Conservation (phyloP, 768 basidiomycete genomes). For the Podaxis rugospora region DNA sequence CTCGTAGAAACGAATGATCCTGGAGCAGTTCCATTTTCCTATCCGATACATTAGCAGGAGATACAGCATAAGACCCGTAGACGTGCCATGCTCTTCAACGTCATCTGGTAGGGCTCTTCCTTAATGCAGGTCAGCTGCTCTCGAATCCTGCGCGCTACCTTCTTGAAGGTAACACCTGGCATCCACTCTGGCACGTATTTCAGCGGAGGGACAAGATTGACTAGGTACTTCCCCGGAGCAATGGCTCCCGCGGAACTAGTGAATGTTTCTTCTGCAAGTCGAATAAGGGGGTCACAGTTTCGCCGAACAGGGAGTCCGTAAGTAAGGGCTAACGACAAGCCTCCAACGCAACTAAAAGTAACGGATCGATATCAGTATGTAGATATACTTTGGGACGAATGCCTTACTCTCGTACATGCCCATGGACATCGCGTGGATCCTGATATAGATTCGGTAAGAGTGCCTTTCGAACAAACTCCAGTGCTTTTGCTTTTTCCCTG, state of each 20-base stretch:
- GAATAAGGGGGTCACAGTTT: background rate
- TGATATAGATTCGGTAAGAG: slow-evolving; percentile 6
- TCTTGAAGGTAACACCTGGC: slow-evolving; percentile 3
- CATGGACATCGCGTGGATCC: slow-evolving; percentile 4
- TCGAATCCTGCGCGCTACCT: background rate
- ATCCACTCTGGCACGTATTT: slow-evolving; percentile 4
- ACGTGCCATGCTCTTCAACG: background rate
- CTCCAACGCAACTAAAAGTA: background rate
- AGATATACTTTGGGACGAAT: background rate
- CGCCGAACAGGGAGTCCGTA: slow-evolving; percentile 1
- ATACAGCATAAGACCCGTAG: background rate
- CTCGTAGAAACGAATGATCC: background rate
- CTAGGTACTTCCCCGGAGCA: background rate
- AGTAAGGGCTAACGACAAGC: background rate
- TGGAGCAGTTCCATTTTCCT: background rate
- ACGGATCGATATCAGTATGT: background rate
- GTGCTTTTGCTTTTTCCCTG: slow-evolving; percentile 3
- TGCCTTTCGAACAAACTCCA: slow-evolving; percentile 8
- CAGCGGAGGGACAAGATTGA: slow-evolving; percentile 1
- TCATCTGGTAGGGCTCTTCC: background rate
- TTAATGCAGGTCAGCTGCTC: background rate
- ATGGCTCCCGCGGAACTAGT: background rate
- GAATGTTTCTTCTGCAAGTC: background rate
- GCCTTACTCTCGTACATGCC: slow-evolving; percentile 7
- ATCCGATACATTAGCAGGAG: background rate